Percentiles rank a stretch among this genome's conserved stretches.
phyloP scores from a whole-genome alignment of 176 grass and related monocot genomes.

The Bothriochloa decipiens region DNA sequence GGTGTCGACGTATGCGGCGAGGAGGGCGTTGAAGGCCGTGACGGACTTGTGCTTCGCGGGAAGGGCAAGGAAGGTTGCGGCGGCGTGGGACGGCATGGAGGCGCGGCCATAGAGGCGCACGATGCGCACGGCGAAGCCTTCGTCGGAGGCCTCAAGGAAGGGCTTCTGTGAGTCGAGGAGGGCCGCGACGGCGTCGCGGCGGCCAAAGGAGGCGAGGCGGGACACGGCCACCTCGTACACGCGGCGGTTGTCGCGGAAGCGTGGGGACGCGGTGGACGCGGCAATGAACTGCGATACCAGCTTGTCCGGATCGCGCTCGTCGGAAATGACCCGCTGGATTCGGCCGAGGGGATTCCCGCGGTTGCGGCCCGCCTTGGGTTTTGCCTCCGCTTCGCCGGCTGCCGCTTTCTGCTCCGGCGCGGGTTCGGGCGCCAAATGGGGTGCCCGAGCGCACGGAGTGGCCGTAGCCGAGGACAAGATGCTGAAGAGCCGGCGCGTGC shows the following conservation, averaged over 20 bases:
- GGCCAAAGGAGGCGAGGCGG: constrained; percentile 49
- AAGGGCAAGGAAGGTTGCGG: constrained; percentile 44
- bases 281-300: constrained; percentile 54
- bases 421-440: neutral
- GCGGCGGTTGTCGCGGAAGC: constrained; percentile 53
- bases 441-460: neutral
- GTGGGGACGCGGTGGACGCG: constrained; percentile 19
- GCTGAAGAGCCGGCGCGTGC: constrained; percentile 37
- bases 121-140: constrained; percentile 55
- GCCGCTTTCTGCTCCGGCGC: neutral
- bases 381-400: neutral
- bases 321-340: constrained; percentile 18
- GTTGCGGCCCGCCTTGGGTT: neutral
- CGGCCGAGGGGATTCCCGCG: neutral
- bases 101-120: constrained; percentile 64
- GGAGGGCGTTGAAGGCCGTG: constrained; percentile 55
- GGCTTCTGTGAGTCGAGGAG: constrained; percentile 60
- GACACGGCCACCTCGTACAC: constrained; percentile 49
- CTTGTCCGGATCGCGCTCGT: constrained; percentile 59
- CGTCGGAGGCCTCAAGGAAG: constrained; percentile 44
- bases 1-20: constrained; percentile 27
- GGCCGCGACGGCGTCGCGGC: constrained; percentile 51
- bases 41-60: constrained; percentile 38
- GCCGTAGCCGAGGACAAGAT: constrained; percentile 18
- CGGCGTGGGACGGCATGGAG: constrained; percentile 58